Evolutionary conservation across 2,329 filamentous ascomycete species (phyloP), one percentile per base, ranked within the genome.

Genomic region (Xylaria multiplex): DNA sequence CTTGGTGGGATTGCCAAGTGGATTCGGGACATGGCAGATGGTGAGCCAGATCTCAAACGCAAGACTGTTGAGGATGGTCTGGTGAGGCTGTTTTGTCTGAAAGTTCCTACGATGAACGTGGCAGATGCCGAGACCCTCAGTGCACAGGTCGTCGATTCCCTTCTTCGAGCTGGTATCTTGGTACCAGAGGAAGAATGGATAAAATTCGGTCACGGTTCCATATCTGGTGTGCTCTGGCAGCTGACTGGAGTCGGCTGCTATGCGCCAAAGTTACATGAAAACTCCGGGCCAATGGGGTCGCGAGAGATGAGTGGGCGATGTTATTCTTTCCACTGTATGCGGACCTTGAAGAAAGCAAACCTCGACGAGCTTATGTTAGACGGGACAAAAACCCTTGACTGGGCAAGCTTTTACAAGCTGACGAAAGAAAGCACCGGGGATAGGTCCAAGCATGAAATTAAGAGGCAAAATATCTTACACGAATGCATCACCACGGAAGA

Each of bases 71-170:
- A 93, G 65, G 94, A 98, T 71, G 94, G 93, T 2, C 84, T 99
- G 48, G 90, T 97, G 48, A 91, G 90, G 35, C 83, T 99, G 6
- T 98, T 99, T 77, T 97, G 93, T 1, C 88, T 92, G 79, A 98
- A 97, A 79, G 93, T 99, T 0, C 94, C 96, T 0, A 99, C 93
- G 0, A 97, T 99, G 93, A 98, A 99, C 73, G 95, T 96, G 48
- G 94, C 95, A 6, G 96, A 99, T 82, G 96, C 96, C 0, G 96
- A 99, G 77, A 91, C 90, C 0, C 83, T 99, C 58, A 93, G 92
- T 68, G 86, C 88, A 65, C 88, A 88, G 46, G 92, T 97, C 0
- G 89, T 97, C 2, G 84, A 88, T 61, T 87, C 90, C 53, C 96
- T 99, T 92, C 87, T 95, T 70, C 85, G 87, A 27, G 88, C 90